Evolutionary conservation across 192 early-diverging fungal species (phyloP).

Genomic region (Coemansia sp.): DNA sequence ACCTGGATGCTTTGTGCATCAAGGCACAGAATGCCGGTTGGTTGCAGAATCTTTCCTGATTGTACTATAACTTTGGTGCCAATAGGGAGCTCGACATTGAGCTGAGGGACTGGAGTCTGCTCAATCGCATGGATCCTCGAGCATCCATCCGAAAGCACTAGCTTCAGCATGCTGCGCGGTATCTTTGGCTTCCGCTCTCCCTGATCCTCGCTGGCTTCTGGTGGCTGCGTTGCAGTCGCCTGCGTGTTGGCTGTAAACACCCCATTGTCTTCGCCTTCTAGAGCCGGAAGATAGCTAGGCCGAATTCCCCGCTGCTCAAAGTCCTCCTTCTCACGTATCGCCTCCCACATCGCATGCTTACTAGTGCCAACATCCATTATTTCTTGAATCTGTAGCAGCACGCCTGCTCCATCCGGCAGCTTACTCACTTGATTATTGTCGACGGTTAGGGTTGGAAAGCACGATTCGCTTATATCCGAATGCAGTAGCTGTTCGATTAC

Average conservation of each 20-base stretch:
- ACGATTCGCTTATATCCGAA: conserved; percentile 43
- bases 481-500: conserved; percentile 43
- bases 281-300: conserved; percentile 39
- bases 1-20: conserved; percentile 11
- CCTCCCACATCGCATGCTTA: conserved; percentile 50
- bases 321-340: conserved; percentile 44
- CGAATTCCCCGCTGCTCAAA: conserved; percentile 46
- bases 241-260: conserved; percentile 12
- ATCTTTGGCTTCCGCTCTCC: conserved; percentile 32
- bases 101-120: conserved; percentile 26
- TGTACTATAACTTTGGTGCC: conserved; percentile 44
- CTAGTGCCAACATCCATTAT: conserved; percentile 46
- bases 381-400: conserved; percentile 42
- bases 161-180: conserved; percentile 41
- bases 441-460: conserved; percentile 18
- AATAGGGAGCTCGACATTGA: conserved; percentile 36
- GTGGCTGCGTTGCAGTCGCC: conserved; percentile 4
- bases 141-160: conserved; percentile 41
- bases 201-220: neutral
- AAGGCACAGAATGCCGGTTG: conserved; percentile 27
- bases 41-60: conserved; percentile 21
- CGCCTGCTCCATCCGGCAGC: conserved; percentile 21
- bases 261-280: conserved; percentile 4
- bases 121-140: conserved; percentile 34
- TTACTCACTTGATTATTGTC: conserved; percentile 1